phyloP scores from a whole-genome alignment of 805 yeast genomes.

The Candida michaelii region DNA sequence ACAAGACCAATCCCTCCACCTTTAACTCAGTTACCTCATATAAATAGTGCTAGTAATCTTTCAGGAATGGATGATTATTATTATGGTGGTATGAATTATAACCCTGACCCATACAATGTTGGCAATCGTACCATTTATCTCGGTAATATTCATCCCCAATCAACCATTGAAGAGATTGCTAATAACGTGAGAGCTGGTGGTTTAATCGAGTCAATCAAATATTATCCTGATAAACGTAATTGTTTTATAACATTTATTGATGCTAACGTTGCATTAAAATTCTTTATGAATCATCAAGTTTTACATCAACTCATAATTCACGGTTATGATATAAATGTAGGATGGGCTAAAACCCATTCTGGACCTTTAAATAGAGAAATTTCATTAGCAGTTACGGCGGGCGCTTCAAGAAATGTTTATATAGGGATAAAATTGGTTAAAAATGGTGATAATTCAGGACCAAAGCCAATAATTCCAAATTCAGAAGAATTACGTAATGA shows the following conservation, averaged over 20 bases:
- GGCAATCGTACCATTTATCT: conserved; percentile 68
- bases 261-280: conserved; percentile 62
- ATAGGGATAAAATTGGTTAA: conserved; percentile 53
- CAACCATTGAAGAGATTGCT: conserved; percentile 71
- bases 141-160: conserved; percentile 62
- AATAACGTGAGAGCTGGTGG: conserved; percentile 76
- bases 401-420: conserved; percentile 77
- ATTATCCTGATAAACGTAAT: conserved; percentile 50
- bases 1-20: neutral
- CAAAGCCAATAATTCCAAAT: conserved; percentile 27
- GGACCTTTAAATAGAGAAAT: conserved; percentile 61
- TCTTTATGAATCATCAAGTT: conserved; percentile 57
- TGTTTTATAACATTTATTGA: conserved; percentile 73
- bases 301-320: conserved; percentile 61
- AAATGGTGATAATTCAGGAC: conserved; percentile 18
- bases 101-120: conserved; percentile 32
- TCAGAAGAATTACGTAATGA: conserved; percentile 56
- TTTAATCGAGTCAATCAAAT: conserved; percentile 58
- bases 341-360: conserved; percentile 69
- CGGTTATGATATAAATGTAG: conserved; percentile 60
- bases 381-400: conserved; percentile 63
- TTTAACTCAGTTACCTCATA: neutral
- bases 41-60: too few relatives aligned
- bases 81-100: conserved; percentile 10
- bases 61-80: neutral